Base-by-base conservation (phyloP, 495 filamentous ascomycete genomes). In the Aspergillus affinis region DNA sequence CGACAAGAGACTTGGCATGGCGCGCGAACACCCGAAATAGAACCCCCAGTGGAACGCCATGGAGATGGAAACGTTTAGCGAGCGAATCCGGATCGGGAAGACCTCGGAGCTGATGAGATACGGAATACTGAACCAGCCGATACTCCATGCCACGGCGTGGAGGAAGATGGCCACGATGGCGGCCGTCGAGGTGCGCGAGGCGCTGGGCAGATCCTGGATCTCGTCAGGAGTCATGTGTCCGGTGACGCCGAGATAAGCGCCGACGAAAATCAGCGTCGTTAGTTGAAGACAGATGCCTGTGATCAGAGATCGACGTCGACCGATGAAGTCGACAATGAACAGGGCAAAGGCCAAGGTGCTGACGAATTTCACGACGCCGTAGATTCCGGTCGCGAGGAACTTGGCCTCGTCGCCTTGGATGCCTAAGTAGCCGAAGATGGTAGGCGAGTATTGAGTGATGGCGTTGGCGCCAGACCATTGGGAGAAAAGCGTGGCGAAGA, bases 61-160 rank as follows among this genome's bases (percentile, higher is more conserved):
- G 1, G 64, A 49, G 50, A 69, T 65, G 18, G 68, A 71, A 49
- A 66, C 59, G 27, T 63, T 62, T 44, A 73, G 59, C 0, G 69
- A 60, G 3, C 71, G 61, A 27, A 72, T 71, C 30, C 60, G 65
- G 18, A 86, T 72, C 2, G 86, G 86, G 65, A 84, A 90, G 29
- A 89, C 79, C 69, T 90, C 87, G 0, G 86, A 79, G 50, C 82
- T 85, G 55, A 89, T 76, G 4, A 89, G 76, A 60, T 88, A 89
- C 54, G 85, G 86, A 66, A 88, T 85, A 17, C 72, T 77, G 61
- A 86, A 86, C 84, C 84, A 88, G 27, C 86, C 85, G 8, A 88
- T 71, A 3, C 82, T 83, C 85, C 86, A 90, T 4, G 83, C 84
- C 20, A 79, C 69, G 9, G 81, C 84, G 0, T 78, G 80, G 23